A percentile compares a stretch with the other conserved stretches of the same genome.
Evolutionary conservation across 768 basidiomycete species (phyloP).

Genomic region (Leccinum obscurum): DNA sequence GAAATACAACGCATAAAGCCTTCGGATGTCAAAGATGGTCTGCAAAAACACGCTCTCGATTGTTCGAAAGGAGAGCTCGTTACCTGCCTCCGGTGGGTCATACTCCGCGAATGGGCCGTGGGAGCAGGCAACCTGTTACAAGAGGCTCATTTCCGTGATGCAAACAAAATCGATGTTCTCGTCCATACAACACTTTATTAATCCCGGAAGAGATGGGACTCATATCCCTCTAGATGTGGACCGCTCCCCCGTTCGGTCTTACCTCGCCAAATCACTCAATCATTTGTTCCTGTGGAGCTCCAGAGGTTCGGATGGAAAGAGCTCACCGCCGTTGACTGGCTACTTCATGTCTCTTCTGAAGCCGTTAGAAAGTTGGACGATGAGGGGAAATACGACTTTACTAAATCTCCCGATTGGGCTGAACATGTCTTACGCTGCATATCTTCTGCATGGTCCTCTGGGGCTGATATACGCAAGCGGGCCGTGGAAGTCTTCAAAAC

Average conservation of each 20-base stretch:
- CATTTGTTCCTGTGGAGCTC: slow-evolving; percentile 52
- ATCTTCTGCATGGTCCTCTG: slow-evolving; percentile 40
- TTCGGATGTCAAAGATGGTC: slow-evolving; percentile 1
- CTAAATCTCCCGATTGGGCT: slow-evolving; percentile 65
- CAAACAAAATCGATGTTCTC: slow-evolving; percentile 59
- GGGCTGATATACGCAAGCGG: background rate
- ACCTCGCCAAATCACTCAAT: slow-evolving; percentile 62
- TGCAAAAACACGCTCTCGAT: slow-evolving; percentile 1
- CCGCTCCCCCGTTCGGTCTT: slow-evolving; percentile 70
- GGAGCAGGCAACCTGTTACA: background rate
- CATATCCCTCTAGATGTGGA: slow-evolving; percentile 60
- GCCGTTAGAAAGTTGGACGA: slow-evolving; percentile 35
- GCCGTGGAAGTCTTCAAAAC: background rate
- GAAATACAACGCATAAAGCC: background rate
- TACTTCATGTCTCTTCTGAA: slow-evolving; percentile 56
- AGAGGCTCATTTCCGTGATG: slow-evolving; percentile 41
- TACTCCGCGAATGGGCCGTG: background rate
- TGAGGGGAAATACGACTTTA: slow-evolving; percentile 56
- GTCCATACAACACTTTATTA: slow-evolving; percentile 64
- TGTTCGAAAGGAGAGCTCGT: slow-evolving; percentile 2
- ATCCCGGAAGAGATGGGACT: slow-evolving; percentile 38
- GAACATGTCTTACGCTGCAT: slow-evolving; percentile 69
- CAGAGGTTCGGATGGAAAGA: slow-evolving; percentile 74
- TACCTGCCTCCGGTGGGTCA: slow-evolving; percentile 8
- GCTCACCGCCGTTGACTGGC: slow-evolving; percentile 69